Percentiles rank a stretch among this genome's conserved stretches.
These are phyloP conservation scores for Rhypophila decipiens DNA, from an alignment of 495 filamentous ascomycete species.

Conservation along the genomic window DNA sequence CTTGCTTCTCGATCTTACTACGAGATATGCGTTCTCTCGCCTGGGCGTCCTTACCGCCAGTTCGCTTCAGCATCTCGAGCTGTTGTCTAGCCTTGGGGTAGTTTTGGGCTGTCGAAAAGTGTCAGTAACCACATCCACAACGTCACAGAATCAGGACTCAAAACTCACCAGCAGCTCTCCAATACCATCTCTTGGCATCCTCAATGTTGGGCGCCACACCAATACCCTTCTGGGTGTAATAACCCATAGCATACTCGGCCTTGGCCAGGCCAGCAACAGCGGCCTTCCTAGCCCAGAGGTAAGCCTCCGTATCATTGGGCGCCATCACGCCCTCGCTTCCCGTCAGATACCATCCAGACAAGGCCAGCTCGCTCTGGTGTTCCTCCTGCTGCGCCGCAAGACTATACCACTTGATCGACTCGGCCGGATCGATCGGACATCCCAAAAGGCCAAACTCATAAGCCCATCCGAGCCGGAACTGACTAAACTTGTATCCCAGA, in stretches of 20 bases:
- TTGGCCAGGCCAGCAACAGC: constrained; percentile 78
- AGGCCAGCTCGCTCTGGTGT: constrained; percentile 85
- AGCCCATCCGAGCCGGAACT: constrained; percentile 79
- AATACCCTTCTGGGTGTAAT: constrained; percentile 93
- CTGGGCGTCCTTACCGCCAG: not conserved
- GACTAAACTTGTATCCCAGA: constrained; percentile 89
- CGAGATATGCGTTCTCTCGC: not conserved
- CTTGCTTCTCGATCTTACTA: not conserved
- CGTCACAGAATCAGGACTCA: not conserved
- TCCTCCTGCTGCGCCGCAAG: constrained; percentile 88
- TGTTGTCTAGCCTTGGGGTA: not conserved
- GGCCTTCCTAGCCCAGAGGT: constrained; percentile 93
- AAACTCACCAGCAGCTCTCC: constrained; percentile 88
- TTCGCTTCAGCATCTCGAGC: not conserved
- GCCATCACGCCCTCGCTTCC: constrained; percentile 80
- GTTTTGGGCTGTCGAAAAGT: not conserved
- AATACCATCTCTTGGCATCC: constrained; percentile 97
- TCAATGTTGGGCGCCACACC: constrained; percentile 80
- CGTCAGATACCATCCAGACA: constrained; percentile 95
- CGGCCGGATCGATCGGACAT: constrained; percentile 70
- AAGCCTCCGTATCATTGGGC: constrained; percentile 93
- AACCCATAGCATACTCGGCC: constrained; percentile 96
- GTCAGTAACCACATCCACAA: not conserved
- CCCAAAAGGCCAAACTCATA: constrained; percentile 88
- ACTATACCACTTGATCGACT: constrained; percentile 89